Evolutionary conservation across 495 filamentous ascomycete species (phyloP).

Genomic region (Daldinia concentrica): DNA sequence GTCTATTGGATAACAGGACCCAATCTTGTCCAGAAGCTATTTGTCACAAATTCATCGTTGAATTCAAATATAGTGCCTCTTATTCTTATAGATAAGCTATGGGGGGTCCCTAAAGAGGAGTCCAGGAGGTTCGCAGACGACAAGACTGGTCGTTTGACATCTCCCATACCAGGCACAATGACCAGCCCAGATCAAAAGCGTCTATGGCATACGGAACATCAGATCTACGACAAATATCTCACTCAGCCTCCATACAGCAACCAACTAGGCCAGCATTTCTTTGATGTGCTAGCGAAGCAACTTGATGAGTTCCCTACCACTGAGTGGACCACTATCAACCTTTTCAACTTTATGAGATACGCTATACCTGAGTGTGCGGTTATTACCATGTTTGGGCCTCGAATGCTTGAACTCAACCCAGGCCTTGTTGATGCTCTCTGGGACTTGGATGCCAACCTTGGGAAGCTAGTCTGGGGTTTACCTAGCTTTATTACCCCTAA

Average conservation of each 20-base stretch:
- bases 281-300: background rate
- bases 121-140: background rate
- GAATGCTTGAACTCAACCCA: constrained; percentile 37
- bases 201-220: background rate
- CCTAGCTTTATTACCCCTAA: constrained; percentile 68
- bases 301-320: background rate
- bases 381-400: constrained; percentile 29
- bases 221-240: constrained; percentile 3
- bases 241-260: background rate
- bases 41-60: background rate
- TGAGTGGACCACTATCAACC: background rate
- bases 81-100: background rate
- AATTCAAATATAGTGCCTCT: background rate
- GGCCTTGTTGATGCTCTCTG: constrained; percentile 37
- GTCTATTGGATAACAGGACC: constrained; percentile 1
- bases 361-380: constrained; percentile 10
- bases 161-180: background rate
- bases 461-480: constrained; percentile 19
- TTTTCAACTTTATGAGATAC: background rate
- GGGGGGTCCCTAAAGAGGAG: background rate
- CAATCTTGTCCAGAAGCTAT: background rate
- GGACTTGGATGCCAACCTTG: constrained; percentile 32
- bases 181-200: background rate
- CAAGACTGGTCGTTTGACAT: background rate
- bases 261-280: background rate